Evolutionary conservation across 495 filamentous ascomycete genomes (phyloP).

Genomic region (Jackrogersella multiformis): DNA sequence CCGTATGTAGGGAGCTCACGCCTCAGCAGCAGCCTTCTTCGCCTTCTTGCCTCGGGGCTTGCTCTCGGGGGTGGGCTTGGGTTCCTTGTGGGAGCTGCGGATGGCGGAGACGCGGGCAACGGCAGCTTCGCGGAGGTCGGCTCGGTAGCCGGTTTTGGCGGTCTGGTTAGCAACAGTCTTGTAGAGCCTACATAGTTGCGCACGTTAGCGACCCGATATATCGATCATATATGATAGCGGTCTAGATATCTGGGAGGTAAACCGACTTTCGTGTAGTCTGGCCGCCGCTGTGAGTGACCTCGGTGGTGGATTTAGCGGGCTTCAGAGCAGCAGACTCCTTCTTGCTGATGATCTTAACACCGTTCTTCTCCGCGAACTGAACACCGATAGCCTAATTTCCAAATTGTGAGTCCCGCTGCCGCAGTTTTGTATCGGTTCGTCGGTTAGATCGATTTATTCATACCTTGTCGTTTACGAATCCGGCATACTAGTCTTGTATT

Average conservation of each 20-base stretch:
- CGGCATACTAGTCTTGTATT: conserved; percentile 72
- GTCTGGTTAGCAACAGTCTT: conserved; percentile 79
- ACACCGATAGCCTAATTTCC: conserved; percentile 80
- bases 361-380: conserved; percentile 69
- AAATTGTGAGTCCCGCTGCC: conserved; percentile 38
- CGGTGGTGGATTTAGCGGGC: conserved; percentile 71
- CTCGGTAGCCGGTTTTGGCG: conserved; percentile 84
- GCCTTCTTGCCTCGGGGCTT: conserved; percentile 88
- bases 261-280: conserved; percentile 82
- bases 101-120: conserved; percentile 90
- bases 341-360: conserved; percentile 82
- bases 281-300: conserved; percentile 71
- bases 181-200: conserved; percentile 74
- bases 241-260: conserved; percentile 2
- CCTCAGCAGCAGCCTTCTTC: conserved; percentile 70
- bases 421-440: background rate
- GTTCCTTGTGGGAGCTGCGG: conserved; percentile 76
- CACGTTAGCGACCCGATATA: conserved; percentile 39
- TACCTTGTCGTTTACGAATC: conserved; percentile 94
- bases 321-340: conserved; percentile 74
- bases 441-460: conserved; percentile 23
- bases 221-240: background rate
- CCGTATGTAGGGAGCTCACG: conserved; percentile 30
- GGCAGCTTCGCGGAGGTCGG: conserved; percentile 85
- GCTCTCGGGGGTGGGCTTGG: conserved; percentile 75